Evolutionary conservation across 306 rosid genomes (phyloP), one percentile per base, ranked within the genome.

Genomic region (Cucumis melo): DNA sequence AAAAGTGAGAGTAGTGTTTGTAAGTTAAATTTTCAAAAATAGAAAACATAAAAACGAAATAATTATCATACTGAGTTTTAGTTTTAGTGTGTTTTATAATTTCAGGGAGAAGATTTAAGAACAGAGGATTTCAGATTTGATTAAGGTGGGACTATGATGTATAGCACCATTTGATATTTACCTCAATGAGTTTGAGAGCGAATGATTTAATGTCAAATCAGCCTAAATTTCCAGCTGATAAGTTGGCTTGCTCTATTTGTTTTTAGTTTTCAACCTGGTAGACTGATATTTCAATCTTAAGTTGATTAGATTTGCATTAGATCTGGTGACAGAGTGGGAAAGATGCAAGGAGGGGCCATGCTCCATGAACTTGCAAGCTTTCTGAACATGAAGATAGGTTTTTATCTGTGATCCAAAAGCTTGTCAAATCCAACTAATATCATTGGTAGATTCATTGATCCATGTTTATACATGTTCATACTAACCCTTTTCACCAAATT

Each of bases 231-330:
- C 60, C 48, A 64, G 48, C 77, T 64, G 73, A 42, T 77, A 41
- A 27, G 73, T 58, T 80, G 82, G 77, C 78, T 34, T 73, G 34
- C 82, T 80, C 81, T 58, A 23, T 6, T 46, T 81, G 83, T 77
- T 50, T 65, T 48, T 55, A 75, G 27, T 63, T 70, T 60, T 81
- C 76, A 58, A 56, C 74, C 56, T 62, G 70, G 57, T 14, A 32
- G 78, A 73, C 44, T 57, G 72, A 82, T 79, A 74, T 74, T 55
- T 82, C 38, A 66, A 78, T 39, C 34, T 67, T 34, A 10, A 50
- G 78, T 68, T 77, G 74, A 79, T 70, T 56, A 44, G 62, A 75
- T 82, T 77, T 55, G 75, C 56, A 72, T 70, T 70, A 23, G 75
- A 46, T 70, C 38, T 60, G 44, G 19, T 21, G 74, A 71, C 39